Conservation (phyloP, 495 filamentous ascomycete genomes). For the Aspergillus nanangensis region DNA sequence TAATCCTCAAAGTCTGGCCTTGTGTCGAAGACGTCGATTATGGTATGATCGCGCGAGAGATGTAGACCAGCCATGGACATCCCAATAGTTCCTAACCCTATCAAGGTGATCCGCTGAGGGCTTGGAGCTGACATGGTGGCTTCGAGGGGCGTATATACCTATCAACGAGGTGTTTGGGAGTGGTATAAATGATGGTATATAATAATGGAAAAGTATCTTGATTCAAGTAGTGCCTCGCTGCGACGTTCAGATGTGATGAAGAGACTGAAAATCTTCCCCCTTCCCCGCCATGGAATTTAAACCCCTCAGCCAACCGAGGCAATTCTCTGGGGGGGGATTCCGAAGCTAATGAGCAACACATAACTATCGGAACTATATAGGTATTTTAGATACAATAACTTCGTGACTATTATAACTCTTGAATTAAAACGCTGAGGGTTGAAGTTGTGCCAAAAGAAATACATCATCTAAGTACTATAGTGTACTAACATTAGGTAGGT, state of each 20-base stretch:
- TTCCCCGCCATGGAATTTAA: neutral
- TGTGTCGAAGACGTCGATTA: constrained; percentile 49
- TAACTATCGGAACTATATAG: no score
- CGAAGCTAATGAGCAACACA: no score
- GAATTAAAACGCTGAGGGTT: no score
- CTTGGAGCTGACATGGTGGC: constrained; percentile 15
- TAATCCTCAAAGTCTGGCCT: constrained; percentile 46
- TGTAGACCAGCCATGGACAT: constrained; percentile 57
- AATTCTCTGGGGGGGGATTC: no score
- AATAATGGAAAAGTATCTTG: no score
- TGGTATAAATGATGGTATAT: neutral
- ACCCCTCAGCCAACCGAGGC: neutral
- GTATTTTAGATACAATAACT: no score
- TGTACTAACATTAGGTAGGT: no score
- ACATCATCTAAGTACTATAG: no score
- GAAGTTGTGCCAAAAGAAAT: no score
- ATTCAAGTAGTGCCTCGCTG: no score
- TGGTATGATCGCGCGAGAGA: constrained; percentile 35
- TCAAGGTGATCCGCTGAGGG: constrained; percentile 41
- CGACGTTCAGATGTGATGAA: neutral
- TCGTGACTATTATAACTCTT: no score
- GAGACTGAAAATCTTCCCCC: neutral
- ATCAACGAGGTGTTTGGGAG: neutral
- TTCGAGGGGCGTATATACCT: no score
- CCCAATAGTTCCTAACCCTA: constrained; percentile 57